These are phyloP conservation scores for Eucalyptus marginata DNA, from an alignment of 345 rosid species.

Conservation along the genomic window DNA sequence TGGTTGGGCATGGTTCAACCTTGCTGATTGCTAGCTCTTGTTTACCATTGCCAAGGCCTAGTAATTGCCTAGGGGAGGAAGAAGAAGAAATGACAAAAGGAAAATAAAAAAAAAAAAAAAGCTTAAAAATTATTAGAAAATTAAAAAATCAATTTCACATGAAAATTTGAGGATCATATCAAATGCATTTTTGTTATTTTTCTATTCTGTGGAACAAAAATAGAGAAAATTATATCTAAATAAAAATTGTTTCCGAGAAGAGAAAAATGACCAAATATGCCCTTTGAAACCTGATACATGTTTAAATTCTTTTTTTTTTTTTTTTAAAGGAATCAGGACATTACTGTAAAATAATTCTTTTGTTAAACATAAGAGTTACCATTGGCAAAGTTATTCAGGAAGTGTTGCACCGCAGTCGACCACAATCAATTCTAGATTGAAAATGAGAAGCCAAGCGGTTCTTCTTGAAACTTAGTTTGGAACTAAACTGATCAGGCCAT, in stretches of 20 bases:
- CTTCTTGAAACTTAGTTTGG: not conserved
- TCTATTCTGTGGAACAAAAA: rapidly evolving
- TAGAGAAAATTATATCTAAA: no score
- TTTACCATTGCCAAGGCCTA: no score
- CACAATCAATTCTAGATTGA: not conserved
- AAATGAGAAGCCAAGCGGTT: not conserved
- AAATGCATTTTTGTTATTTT: no score
- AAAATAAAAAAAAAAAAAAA: rapidly evolving
- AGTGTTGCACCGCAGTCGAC: not conserved
- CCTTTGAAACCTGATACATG: rapidly evolving
- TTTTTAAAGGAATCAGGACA: not conserved
- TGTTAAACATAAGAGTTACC: not conserved
- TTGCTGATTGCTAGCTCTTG: rapidly evolving
- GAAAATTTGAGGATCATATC: no score
- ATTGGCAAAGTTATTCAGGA: not conserved
- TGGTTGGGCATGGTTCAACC: rapidly evolving
- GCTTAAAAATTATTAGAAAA: no score
- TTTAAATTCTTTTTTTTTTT: not conserved
- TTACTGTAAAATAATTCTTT: not conserved
- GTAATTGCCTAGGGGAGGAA: no score
- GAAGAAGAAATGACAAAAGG: no score
- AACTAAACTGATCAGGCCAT: not conserved
- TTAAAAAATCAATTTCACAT: no score
- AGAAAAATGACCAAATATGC: no score
- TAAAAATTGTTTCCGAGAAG: no score